These are phyloP conservation scores for Ramularia collo-cygni DNA, from an alignment of 2,329 filamentous ascomycete species.

Conservation along the genomic window DNA sequence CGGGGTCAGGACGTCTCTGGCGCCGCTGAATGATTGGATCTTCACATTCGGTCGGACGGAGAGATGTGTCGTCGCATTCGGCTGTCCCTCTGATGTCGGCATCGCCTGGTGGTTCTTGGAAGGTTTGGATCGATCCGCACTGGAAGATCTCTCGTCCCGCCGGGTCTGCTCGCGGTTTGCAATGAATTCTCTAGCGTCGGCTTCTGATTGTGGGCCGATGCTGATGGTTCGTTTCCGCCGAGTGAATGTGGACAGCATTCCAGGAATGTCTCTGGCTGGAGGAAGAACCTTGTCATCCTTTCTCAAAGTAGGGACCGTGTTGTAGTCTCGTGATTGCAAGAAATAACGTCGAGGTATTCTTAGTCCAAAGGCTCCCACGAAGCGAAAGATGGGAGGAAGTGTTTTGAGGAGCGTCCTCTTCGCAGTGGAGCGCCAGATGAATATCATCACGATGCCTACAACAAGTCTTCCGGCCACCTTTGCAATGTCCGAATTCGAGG, in stretches of 20 bases:
- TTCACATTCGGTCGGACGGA: constrained; percentile 6
- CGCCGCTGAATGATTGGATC: constrained; percentile 23
- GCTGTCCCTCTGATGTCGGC: constrained; percentile 12
- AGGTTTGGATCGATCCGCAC: constrained; percentile 5
- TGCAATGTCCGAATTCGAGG: constrained; percentile 56
- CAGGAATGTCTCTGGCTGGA: constrained; percentile 77
- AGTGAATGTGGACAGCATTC: constrained; percentile 72
- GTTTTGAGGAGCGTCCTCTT: constrained; percentile 73
- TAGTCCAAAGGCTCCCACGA: constrained; percentile 72
- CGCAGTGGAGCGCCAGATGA: constrained; percentile 82
- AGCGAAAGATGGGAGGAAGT: constrained; percentile 79
- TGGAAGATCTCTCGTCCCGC: constrained; percentile 37
- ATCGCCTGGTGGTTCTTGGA: constrained; percentile 4
- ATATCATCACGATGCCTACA: constrained; percentile 74
- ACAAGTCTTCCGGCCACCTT: constrained; percentile 62
- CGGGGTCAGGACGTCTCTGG: constrained; percentile 31
- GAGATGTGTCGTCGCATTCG: constrained; percentile 10
- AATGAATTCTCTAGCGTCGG: constrained; percentile 91
- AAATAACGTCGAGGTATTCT: constrained; percentile 86
- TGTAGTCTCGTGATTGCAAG: constrained; percentile 75
- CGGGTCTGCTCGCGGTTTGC: constrained; percentile 74
- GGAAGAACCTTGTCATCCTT: constrained; percentile 85
- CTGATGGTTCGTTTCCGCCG: constrained; percentile 77
- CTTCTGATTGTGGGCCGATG: constrained; percentile 88
- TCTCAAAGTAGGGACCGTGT: constrained; percentile 66